phyloP scores from a whole-genome alignment of 495 filamentous ascomycete genomes.

The Tirmania nivea region DNA sequence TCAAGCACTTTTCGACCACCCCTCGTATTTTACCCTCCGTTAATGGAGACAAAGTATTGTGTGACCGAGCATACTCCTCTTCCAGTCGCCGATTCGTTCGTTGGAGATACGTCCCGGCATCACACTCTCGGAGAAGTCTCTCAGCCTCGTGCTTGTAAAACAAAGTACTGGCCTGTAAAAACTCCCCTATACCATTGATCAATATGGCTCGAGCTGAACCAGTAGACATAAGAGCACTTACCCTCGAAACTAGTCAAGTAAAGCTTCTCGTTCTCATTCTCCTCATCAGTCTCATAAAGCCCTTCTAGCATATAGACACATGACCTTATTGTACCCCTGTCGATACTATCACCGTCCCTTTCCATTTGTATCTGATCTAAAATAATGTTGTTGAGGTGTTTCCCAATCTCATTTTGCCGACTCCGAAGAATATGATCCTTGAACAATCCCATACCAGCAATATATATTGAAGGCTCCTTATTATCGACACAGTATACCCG shows the following conservation, averaged over 20 bases:
- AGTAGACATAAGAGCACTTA: neutral
- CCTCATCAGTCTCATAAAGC: constrained; percentile 59
- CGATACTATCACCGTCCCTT: constrained; percentile 70
- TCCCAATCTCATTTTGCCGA: constrained; percentile 33
- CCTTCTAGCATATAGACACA: constrained; percentile 80
- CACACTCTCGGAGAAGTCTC: constrained; percentile 47
- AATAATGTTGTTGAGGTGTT: constrained; percentile 57
- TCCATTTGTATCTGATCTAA: constrained; percentile 86
- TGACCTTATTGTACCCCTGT: constrained; percentile 58
- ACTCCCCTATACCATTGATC: constrained; percentile 23
- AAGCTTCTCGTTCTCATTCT: constrained; percentile 52
- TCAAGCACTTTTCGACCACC: constrained; percentile 63
- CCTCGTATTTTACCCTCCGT: constrained; percentile 51
- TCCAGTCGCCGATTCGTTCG: constrained; percentile 46
- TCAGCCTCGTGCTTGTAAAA: constrained; percentile 65
- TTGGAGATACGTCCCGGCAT: constrained; percentile 69
- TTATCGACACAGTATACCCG: constrained; percentile 54
- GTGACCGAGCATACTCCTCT: constrained; percentile 66
- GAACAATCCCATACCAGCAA: constrained; percentile 65
- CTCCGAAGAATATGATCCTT: constrained; percentile 56
- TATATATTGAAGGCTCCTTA: constrained; percentile 56
- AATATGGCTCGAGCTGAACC: neutral
- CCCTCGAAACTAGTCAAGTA: constrained; percentile 71
- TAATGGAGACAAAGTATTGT: constrained; percentile 46
- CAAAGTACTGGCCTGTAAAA: constrained; percentile 40